phyloP scores from a whole-genome alignment of 257 asterid species.

The Capsicum baccatum region DNA sequence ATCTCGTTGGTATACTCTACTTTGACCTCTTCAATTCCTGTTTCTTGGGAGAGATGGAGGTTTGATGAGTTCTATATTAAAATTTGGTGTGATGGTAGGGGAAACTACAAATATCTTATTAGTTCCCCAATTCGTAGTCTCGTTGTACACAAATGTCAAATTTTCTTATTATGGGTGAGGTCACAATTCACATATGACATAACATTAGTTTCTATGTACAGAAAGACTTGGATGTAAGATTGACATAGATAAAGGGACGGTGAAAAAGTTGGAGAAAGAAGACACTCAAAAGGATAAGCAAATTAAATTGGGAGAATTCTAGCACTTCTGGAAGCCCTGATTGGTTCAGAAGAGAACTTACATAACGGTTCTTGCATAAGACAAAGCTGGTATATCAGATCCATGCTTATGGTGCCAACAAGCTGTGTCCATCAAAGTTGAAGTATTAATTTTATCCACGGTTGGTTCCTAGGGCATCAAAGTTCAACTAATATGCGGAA shows the following conservation, averaged over 20 bases:
- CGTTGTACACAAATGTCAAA: not conserved
- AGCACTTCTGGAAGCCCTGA: conserved; percentile 8
- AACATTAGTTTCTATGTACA: not conserved
- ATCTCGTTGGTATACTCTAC: conserved; percentile 4
- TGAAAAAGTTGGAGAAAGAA: conserved; percentile 10
- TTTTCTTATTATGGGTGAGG: conserved; percentile 9
- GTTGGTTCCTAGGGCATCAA: conserved; percentile 12
- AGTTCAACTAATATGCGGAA: not conserved
- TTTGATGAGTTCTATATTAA: not conserved
- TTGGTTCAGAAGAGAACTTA: not conserved
- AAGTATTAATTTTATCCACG: not conserved
- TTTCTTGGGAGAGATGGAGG: not conserved
- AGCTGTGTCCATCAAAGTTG: not conserved
- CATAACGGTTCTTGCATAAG: not conserved
- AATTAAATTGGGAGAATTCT: not conserved
- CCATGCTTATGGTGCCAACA: not conserved
- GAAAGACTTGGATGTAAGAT: not conserved
- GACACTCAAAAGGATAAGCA: not conserved
- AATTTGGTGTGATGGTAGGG: not conserved
- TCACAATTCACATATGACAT: not conserved
- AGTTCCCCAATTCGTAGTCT: not conserved
- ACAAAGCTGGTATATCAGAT: not conserved
- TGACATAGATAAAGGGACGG: not conserved
- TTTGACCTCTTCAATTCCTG: conserved; percentile 20
- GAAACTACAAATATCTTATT: not conserved